Evolutionary conservation across 805 yeast species (phyloP).

Genomic region (Cyberlindnera galapagoensis): DNA sequence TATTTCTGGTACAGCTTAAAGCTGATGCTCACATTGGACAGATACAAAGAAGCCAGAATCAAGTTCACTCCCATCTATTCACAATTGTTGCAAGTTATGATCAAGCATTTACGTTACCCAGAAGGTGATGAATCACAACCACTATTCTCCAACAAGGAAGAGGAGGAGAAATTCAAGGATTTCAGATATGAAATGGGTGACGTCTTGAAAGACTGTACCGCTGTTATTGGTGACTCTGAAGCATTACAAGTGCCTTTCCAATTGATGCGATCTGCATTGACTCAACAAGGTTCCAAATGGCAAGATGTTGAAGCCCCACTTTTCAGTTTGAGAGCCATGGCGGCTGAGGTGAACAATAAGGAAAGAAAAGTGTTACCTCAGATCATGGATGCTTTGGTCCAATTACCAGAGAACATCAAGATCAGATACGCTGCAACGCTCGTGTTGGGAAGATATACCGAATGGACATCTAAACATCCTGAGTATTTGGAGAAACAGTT

Average conservation of each 20-base stretch:
- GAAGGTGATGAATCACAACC: conserved; percentile 32
- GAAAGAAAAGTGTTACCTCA: conserved; percentile 69
- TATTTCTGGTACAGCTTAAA: conserved; percentile 86
- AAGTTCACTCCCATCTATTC: conserved; percentile 50
- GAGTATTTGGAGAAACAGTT: conserved; percentile 76
- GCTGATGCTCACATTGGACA: conserved; percentile 53
- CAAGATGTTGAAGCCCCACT: conserved; percentile 86
- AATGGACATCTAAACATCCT: conserved; percentile 89
- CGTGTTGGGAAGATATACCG: conserved; percentile 92
- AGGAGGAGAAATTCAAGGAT: conserved; percentile 87
- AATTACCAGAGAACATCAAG: conserved; percentile 77
- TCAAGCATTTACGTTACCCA: conserved; percentile 74
- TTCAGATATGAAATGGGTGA: conserved; percentile 97
- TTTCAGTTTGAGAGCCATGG: conserved; percentile 90
- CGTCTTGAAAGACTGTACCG: conserved; percentile 92
- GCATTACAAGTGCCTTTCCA: conserved; percentile 69
- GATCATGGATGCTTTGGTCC: conserved; percentile 61
- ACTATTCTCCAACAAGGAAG: conserved; percentile 67
- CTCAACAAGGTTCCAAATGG: conserved; percentile 43
- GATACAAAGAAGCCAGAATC: conserved; percentile 45
- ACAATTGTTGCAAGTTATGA: conserved; percentile 52
- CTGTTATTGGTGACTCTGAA: conserved; percentile 70
- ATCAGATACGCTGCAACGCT: conserved; percentile 89
- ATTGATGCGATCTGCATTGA: conserved; percentile 39
- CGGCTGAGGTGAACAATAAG: conserved; percentile 68